Base-by-base conservation (phyloP, 2,329 filamentous ascomycete species). In the Pseudogymnoascus sp. region DNA sequence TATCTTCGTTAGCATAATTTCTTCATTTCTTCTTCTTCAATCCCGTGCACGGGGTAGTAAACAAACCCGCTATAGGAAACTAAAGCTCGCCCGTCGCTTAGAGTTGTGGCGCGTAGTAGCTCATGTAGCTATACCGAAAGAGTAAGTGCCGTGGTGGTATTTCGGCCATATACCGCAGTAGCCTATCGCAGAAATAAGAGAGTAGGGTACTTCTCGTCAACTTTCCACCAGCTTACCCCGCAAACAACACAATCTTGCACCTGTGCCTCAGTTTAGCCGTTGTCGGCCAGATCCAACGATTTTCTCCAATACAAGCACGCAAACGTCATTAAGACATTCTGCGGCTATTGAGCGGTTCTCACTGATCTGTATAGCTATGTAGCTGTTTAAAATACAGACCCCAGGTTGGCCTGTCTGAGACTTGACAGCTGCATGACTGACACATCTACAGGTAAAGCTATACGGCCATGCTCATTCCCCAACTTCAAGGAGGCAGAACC, bases 71-170 rank as follows among this genome's bases (percentile, higher is more conserved):
- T 21, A 21, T 21, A 21, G 21, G 21, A 21, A 21, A 21, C 21
- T 21, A 21, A 21, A 45, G 40, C 40, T 45, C 13, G 12, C 25
- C n/a, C 31, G 45, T 31, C 12, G 48, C 48, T 18, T 27, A 21
- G 21, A 21, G 80, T 81, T 0, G 70, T 76, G 21, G 76, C 78
- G 0, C 72, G 73, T 0, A 75, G 9, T 29, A 48, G 42, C 21
- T 52, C 45, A 52, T 31, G n/a, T 33, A 18, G 29, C 48, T 55
- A 55, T 33, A 55, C 48, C 48, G 9, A 55, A 55, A 55, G 27
- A 33, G 48, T 12, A 55, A 55, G 48, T 55, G 48, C 48, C 48
- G 48, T 55, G 48, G 48, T 55, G 48, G 48, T 33, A 55, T 55
- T 55, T 55, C 48, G 48, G 48, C 48, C 27, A 33, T 55, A 55